phyloP scores from a whole-genome alignment of 768 basidiomycete species.

The Auriscalpium vulgare region DNA sequence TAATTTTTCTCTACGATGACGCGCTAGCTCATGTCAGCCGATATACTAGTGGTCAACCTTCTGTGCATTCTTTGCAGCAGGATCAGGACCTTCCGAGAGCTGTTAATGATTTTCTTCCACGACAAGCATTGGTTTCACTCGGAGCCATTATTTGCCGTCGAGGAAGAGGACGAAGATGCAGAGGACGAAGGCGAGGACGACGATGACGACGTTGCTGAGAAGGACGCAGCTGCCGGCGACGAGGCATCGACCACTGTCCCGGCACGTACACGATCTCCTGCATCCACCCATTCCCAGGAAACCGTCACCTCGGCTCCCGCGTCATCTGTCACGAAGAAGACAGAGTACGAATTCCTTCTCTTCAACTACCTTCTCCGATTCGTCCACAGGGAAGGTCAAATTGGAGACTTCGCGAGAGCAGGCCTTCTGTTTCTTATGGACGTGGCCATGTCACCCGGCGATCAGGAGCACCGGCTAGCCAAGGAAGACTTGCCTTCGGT shows the following conservation, averaged over 20 bases:
- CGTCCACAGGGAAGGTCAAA: slow-evolving; percentile 87
- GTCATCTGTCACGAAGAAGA: slow-evolving; percentile 43
- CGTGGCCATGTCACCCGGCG: slow-evolving; percentile 84
- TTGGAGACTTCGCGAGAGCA: slow-evolving; percentile 88
- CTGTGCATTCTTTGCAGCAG: slow-evolving; percentile 89
- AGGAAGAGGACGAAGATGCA: slow-evolving; percentile 64
- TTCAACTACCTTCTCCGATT: slow-evolving; percentile 95
- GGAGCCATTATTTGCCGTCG: slow-evolving; percentile 65
- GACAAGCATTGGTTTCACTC: slow-evolving; percentile 84
- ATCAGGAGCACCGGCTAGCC: slow-evolving; percentile 34
- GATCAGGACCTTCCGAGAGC: slow-evolving; percentile 80
- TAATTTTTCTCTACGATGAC: neutral
- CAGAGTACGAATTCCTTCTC: slow-evolving; percentile 91
- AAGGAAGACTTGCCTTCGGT: slow-evolving; percentile 24
- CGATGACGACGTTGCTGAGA: slow-evolving; percentile 23
- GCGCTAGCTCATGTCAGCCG: slow-evolving; percentile 2
- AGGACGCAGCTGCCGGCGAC: slow-evolving; percentile 10
- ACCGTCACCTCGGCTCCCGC: slow-evolving; percentile 43
- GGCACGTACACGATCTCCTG: slow-evolving; percentile 27
- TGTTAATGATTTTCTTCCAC: slow-evolving; percentile 96
- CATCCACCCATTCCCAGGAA: slow-evolving; percentile 54
- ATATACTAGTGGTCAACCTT: slow-evolving; percentile 69
- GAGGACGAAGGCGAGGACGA: slow-evolving; percentile 45
- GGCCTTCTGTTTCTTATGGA: slow-evolving; percentile 94
- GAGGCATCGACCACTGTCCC: slow-evolving; percentile 12